Conservation (phyloP, 768 basidiomycete genomes). For the Phaffia australis region DNA sequence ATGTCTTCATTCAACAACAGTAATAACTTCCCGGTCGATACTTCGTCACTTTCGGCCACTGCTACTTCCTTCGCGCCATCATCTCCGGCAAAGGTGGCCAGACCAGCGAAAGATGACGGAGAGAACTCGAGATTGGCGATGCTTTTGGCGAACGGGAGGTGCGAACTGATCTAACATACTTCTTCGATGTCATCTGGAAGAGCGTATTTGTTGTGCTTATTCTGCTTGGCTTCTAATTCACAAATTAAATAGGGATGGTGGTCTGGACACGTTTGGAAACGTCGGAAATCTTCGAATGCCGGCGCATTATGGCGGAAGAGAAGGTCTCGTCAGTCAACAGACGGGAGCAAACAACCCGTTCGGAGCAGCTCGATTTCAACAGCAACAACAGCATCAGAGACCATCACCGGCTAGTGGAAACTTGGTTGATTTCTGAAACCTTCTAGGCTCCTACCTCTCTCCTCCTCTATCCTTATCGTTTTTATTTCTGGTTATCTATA, state of each 20-base stretch:
- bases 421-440: conserved; percentile 22
- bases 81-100: conserved; percentile 35
- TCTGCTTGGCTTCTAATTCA: conserved; percentile 4
- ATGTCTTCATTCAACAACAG: conserved; percentile 40
- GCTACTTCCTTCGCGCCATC: conserved; percentile 40
- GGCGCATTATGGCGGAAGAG: conserved; percentile 42
- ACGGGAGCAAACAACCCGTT: conserved; percentile 38
- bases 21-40: conserved; percentile 26
- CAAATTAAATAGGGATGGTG: conserved; percentile 53
- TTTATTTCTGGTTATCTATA: too few species aligned
- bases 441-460: too few species aligned
- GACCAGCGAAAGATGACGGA: conserved; percentile 47
- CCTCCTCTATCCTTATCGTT: too few species aligned
- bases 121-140: conserved; percentile 62
- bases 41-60: neutral
- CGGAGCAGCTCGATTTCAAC: conserved; percentile 35
- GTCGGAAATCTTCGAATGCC: conserved; percentile 55
- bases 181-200: neutral
- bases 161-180: conserved; percentile 8
- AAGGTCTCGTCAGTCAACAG: conserved; percentile 34
- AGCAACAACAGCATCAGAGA: conserved; percentile 37
- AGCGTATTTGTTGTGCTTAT: neutral
- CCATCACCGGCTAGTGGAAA: conserved; percentile 36
- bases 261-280: conserved; percentile 93
- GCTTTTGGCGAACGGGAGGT: conserved; percentile 61